Conservation (phyloP, 1,284 basidiomycete genomes). For the Melampsora abietis-canadensis region DNA sequence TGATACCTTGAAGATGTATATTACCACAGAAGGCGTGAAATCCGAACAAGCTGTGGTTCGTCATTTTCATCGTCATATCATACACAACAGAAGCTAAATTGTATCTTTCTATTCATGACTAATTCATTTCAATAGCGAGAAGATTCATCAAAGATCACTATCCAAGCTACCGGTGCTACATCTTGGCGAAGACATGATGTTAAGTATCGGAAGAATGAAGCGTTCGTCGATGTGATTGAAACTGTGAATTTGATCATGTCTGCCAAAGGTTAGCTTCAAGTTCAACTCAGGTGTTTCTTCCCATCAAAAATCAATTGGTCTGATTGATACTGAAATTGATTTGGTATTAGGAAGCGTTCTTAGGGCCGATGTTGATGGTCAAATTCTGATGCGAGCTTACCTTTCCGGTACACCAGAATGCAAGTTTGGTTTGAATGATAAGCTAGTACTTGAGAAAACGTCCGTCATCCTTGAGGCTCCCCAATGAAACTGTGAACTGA, state of each 20-base stretch:
- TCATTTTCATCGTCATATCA: conserved; percentile 44
- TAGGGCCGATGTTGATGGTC: conserved; percentile 95
- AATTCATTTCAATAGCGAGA: conserved; percentile 62
- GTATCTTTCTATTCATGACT: not conserved
- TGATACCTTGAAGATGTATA: conserved; percentile 94
- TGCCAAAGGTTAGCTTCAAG: conserved; percentile 65
- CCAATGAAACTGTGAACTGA: not conserved
- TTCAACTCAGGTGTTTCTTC: conserved; percentile 52
- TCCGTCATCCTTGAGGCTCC: conserved; percentile 45
- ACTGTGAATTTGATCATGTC: conserved; percentile 94
- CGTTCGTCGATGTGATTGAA: conserved; percentile 96
- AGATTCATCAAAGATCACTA: conserved; percentile 92
- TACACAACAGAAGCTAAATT: not conserved
- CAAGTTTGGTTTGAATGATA: conserved; percentile 97
- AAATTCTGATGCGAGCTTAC: conserved; percentile 97
- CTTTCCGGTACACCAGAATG: conserved; percentile 92
- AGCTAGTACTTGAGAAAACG: conserved; percentile 87
- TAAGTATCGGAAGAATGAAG: conserved; percentile 97
- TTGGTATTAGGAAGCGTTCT: conserved; percentile 70
- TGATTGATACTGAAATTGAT: conserved; percentile 7
- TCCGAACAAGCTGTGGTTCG: conserved; percentile 72
- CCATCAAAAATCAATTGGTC: not conserved
- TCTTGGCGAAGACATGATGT: conserved; percentile 91
- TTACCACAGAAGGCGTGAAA: conserved; percentile 93
- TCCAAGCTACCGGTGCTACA: conserved; percentile 88